Conservation (phyloP, 495 filamentous ascomycete species). For the Podospora sp. region DNA sequence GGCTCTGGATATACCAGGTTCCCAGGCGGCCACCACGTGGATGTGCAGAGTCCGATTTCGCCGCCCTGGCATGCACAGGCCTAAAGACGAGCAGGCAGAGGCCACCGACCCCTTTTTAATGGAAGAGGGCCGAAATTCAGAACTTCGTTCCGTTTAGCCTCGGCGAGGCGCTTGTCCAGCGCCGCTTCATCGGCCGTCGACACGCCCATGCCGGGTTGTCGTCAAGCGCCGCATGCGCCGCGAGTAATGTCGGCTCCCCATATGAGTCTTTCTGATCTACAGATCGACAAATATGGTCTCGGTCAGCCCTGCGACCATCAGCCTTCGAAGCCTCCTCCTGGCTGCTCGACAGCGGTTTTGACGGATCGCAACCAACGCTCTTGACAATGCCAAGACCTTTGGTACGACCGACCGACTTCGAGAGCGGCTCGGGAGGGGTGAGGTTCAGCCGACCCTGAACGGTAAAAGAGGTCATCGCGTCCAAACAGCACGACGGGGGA, state of each 20-base stretch:
- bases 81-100: not conserved
- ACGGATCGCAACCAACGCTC: constrained; percentile 80
- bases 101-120: not conserved
- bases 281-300: too few relatives aligned
- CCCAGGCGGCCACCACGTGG: not conserved
- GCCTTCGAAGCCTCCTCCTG: constrained; percentile 22
- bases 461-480: too few relatives aligned
- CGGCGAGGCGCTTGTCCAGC: not conserved
- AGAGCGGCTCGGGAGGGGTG: too few relatives aligned
- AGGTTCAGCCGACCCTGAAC: too few relatives aligned
- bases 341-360: constrained; percentile 39
- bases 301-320: not conserved
- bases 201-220: too few relatives aligned
- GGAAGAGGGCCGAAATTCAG: not conserved
- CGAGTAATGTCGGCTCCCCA: too few relatives aligned
- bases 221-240: too few relatives aligned
- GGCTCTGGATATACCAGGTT: not conserved
- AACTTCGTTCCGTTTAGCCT: not conserved
- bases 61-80: not conserved
- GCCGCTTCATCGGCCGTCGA: not conserved
- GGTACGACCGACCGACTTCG: too few relatives aligned
- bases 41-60: not conserved
- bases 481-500: too few relatives aligned
- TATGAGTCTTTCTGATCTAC: too few relatives aligned
- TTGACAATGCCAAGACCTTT: constrained; percentile 97